Conservation (phyloP, 2,329 filamentous ascomycete species). For the Penicillium sp. region DNA sequence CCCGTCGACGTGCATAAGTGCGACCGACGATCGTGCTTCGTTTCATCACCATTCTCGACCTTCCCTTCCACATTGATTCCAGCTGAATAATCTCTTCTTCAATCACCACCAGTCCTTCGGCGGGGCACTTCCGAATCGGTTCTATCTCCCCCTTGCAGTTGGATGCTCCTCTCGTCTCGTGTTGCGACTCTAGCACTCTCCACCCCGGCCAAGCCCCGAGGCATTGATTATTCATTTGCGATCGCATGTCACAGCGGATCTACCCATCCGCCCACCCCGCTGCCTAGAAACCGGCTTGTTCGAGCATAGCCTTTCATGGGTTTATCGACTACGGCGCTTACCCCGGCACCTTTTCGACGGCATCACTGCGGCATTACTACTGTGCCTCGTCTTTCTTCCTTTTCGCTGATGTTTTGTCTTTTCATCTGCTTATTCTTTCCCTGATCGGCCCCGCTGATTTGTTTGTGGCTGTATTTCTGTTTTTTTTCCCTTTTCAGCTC, state of each 20-base stretch:
- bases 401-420: neutral
- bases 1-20: slow-evolving; percentile 43
- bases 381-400: slow-evolving; percentile 19
- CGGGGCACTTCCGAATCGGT: too few relatives aligned
- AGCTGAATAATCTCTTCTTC: neutral
- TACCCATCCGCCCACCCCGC: slow-evolving; percentile 25
- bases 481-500: slow-evolving; percentile 30
- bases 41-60: too few relatives aligned
- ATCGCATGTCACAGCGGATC: slow-evolving; percentile 21
- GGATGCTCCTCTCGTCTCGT: too few relatives aligned
- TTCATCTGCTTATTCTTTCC: slow-evolving; percentile 7
- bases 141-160: too few relatives aligned
- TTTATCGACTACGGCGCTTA: slow-evolving; percentile 33
- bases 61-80: neutral
- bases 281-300: slow-evolving; percentile 9
- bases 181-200: too few relatives aligned
- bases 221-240: neutral
- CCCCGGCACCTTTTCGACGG: slow-evolving; percentile 11
- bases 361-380: neutral
- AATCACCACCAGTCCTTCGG: neutral
- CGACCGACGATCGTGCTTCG: slow-evolving; percentile 40
- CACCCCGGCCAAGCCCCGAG: slow-evolving; percentile 2
- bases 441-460: slow-evolving; percentile 24
- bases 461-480: slow-evolving; percentile 9
- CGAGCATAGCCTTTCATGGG: slow-evolving; percentile 26